A percentile compares a stretch with the other conserved stretches of the same genome.
Conservation (phyloP, 2,329 filamentous ascomycete genomes). For the Xylaria sp. region DNA sequence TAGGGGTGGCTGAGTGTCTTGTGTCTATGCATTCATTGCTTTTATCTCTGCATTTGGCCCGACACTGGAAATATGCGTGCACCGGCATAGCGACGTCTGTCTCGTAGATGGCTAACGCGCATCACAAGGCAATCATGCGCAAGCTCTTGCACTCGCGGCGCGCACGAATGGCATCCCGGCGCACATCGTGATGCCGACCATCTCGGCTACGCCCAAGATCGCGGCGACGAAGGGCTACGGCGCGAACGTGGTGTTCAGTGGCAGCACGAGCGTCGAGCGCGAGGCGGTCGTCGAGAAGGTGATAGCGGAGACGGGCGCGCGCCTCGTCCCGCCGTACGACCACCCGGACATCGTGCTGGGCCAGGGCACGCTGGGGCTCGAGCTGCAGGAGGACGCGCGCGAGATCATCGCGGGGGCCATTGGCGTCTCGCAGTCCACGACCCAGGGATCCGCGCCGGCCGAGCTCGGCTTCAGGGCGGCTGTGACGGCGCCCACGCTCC, state of each 20-base stretch:
- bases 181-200: slow-evolving; percentile 91
- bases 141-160: slow-evolving; percentile 88
- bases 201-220: slow-evolving; percentile 84
- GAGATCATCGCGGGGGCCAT: slow-evolving; percentile 49
- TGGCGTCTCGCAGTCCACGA: background rate
- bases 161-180: slow-evolving; percentile 74
- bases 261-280: slow-evolving; percentile 78
- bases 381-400: slow-evolving; percentile 76
- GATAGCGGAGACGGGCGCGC: slow-evolving; percentile 72
- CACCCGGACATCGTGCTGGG: slow-evolving; percentile 91
- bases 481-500: slow-evolving; percentile 11
- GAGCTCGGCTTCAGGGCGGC: slow-evolving; percentile 24
- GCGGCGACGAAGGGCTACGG: slow-evolving; percentile 80
- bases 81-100: too few species aligned
- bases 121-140: slow-evolving; percentile 96
- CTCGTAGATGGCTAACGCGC: too few species aligned
- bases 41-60: too few species aligned
- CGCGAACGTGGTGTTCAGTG: slow-evolving; percentile 79
- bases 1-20: background rate
- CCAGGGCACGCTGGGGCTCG: slow-evolving; percentile 87
- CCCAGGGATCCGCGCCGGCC: background rate
- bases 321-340: slow-evolving; percentile 88
- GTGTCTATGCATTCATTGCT: too few species aligned
- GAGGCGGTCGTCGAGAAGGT: slow-evolving; percentile 77
- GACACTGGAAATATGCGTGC: too few species aligned